Conservation (phyloP, 1,284 basidiomycete species). For the Lentinula novae-zelandiae region DNA sequence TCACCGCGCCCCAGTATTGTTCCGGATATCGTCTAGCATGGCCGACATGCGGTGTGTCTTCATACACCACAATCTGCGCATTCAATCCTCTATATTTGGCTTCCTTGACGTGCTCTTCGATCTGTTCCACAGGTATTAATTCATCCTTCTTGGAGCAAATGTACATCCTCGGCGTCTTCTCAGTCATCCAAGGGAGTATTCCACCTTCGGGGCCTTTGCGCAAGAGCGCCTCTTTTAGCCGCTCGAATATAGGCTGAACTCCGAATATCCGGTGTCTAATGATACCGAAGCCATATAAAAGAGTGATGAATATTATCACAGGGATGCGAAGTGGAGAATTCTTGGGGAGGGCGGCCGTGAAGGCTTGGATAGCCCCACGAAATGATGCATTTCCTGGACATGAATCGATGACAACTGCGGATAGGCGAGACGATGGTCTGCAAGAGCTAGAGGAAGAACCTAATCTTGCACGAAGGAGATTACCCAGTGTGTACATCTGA, state of each 20-base stretch:
- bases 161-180: conserved; percentile 46
- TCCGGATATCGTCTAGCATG: conserved; percentile 48
- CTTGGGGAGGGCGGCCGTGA: conserved; percentile 32
- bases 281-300: conserved; percentile 21
- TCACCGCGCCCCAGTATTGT: conserved; percentile 43
- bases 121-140: conserved; percentile 38
- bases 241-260: conserved; percentile 18
- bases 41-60: conserved; percentile 49
- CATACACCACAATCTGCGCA: conserved; percentile 38
- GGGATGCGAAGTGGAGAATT: conserved; percentile 31
- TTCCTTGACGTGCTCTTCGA: conserved; percentile 37
- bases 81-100: conserved; percentile 33
- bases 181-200: conserved; percentile 42
- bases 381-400: conserved; percentile 37
- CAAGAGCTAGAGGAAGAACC: conserved; percentile 5
- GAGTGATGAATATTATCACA: conserved; percentile 19
- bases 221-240: conserved; percentile 27
- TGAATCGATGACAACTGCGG: conserved; percentile 49
- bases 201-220: conserved; percentile 19
- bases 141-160: conserved; percentile 49
- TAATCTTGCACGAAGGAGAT: conserved; percentile 28
- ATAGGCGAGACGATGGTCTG: conserved; percentile 14
- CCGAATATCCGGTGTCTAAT: conserved; percentile 16
- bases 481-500: conserved; percentile 36
- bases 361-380: conserved; percentile 30